Evolutionary conservation across 495 filamentous ascomycete species (phyloP).

Genomic region (Penicillium taxi): DNA sequence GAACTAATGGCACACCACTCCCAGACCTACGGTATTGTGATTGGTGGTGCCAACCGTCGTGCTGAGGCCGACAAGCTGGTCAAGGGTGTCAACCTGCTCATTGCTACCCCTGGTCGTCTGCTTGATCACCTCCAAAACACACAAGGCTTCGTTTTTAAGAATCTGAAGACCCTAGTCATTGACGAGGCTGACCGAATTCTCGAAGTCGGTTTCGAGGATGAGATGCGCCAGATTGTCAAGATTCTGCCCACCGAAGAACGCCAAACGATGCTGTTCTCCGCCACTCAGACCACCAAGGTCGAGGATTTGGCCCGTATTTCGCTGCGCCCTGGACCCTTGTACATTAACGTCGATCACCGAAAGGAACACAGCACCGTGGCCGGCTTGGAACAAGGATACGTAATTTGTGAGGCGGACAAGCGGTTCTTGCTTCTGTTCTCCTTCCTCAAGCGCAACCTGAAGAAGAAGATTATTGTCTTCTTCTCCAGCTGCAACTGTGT

Average conservation of each 20-base stretch:
- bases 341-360: conserved; percentile 83
- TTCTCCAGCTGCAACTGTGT: conserved; percentile 90
- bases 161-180: conserved; percentile 78
- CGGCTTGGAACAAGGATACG: conserved; percentile 90
- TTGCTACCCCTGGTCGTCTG: conserved; percentile 87
- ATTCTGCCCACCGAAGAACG: conserved; percentile 82
- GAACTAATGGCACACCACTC: conserved; percentile 83
- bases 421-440: conserved; percentile 92
- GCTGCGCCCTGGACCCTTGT: conserved; percentile 81
- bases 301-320: conserved; percentile 94
- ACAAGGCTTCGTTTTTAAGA: conserved; percentile 86
- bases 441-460: conserved; percentile 82
- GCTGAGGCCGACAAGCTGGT: conserved; percentile 90
- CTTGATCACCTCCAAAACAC: conserved; percentile 95
- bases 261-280: conserved; percentile 95
- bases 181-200: conserved; percentile 89
- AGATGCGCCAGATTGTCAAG: conserved; percentile 95
- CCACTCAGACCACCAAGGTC: conserved; percentile 97
- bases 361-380: conserved; percentile 82
- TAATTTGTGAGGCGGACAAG: conserved; percentile 86
- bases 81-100: conserved; percentile 89
- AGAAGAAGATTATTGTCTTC: conserved; percentile 97
- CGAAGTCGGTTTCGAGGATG: conserved; percentile 96
- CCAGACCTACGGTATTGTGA: conserved; percentile 92
- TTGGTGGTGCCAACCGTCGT: conserved; percentile 85